A percentile compares a stretch with the other conserved stretches of the same genome.
Conservation (phyloP, 192 early-diverging fungal species). For the Coemansia sp. region DNA sequence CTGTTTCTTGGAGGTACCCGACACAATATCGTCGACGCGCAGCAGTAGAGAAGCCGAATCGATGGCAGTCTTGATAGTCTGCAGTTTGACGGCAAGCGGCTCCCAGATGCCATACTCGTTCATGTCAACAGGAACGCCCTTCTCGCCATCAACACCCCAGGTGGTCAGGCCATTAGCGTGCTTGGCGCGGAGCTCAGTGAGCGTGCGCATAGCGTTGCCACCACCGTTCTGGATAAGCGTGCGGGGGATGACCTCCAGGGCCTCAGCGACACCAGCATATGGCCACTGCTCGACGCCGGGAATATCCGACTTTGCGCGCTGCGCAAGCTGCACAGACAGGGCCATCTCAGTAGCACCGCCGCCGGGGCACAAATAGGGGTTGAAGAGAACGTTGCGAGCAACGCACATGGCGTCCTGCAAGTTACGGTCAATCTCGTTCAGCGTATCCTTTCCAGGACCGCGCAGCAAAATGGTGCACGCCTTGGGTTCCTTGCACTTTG, state of each 20-base stretch:
- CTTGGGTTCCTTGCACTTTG: constrained; percentile 93
- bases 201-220: constrained; percentile 94
- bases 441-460: constrained; percentile 95
- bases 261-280: constrained; percentile 91
- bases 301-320: constrained; percentile 81
- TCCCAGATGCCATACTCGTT: constrained; percentile 98
- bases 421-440: constrained; percentile 98
- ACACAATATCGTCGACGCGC: constrained; percentile 97
- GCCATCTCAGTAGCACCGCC: constrained; percentile 99
- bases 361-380: constrained; percentile 89
- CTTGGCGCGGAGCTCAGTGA: constrained; percentile 94
- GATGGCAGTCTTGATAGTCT: constrained; percentile 99
- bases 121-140: constrained; percentile 95
- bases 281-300: constrained; percentile 95
- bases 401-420: constrained; percentile 99
- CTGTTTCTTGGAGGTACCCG: constrained; percentile 51
- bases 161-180: constrained; percentile 84
- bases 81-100: constrained; percentile 98
- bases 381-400: constrained; percentile 97
- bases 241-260: constrained; percentile 97
- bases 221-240: constrained; percentile 99
- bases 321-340: constrained; percentile 80
- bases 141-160: constrained; percentile 94
- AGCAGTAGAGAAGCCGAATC: constrained; percentile 86
- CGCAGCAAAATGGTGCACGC: constrained; percentile 97